Conservation (phyloP, 805 yeast genomes). For the Kodamaea nitidulidarum region DNA sequence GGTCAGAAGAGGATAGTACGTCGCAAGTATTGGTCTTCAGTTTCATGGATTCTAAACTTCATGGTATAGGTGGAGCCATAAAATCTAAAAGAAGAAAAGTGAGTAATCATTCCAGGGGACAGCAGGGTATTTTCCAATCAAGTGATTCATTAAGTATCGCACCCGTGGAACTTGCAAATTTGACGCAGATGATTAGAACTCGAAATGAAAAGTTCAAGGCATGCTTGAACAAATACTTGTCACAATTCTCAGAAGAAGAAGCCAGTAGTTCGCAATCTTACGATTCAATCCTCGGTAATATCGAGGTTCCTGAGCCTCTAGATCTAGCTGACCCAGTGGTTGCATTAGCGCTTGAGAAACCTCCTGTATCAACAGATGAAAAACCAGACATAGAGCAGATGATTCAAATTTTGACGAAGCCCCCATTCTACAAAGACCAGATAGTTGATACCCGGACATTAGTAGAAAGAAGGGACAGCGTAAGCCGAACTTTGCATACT, state of each 20-base stretch:
- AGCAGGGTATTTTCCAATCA: constrained; percentile 21
- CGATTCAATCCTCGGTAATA: constrained; percentile 31
- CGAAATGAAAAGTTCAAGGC: constrained; percentile 50
- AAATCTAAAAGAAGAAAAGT: constrained; percentile 15
- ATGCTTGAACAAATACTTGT: constrained; percentile 16
- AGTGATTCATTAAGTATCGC: constrained; percentile 46
- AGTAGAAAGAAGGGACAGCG: constrained; percentile 3
- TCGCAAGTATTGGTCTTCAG: constrained; percentile 68
- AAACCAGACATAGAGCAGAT: constrained; percentile 45
- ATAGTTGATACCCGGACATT: constrained; percentile 48
- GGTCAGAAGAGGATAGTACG: constrained; percentile 44
- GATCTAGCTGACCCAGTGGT: constrained; percentile 59
- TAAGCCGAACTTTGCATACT: constrained; percentile 31
- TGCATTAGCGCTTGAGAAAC: constrained; percentile 40
- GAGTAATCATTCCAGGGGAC: constrained; percentile 8
- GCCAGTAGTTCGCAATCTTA: constrained; percentile 37
- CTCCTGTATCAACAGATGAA: constrained; percentile 7
- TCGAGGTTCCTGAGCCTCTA: constrained; percentile 48
- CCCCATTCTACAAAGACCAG: constrained; percentile 59
- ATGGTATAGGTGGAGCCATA: constrained; percentile 38
- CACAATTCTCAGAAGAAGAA: constrained; percentile 20
- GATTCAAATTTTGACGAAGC: constrained; percentile 43
- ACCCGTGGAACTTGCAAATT: constrained; percentile 50
- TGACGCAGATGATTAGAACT: constrained; percentile 56
- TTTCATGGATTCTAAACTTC: constrained; percentile 64